phyloP scores from a whole-genome alignment of 768 basidiomycete genomes.

The Mycena latifolia region DNA sequence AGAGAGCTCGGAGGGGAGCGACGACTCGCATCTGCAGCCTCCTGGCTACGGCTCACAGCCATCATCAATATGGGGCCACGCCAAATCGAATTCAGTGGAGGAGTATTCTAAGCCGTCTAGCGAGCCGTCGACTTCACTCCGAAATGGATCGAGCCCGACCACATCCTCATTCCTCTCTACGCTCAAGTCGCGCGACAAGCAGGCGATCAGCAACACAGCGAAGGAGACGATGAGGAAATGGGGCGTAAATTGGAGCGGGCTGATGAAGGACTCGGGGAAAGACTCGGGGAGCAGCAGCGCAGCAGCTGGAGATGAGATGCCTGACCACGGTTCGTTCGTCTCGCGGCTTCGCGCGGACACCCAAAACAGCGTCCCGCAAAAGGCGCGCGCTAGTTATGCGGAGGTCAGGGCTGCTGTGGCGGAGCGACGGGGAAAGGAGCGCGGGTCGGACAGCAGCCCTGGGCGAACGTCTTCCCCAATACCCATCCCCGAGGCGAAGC shows the following conservation, averaged over 20 bases:
- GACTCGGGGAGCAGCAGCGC: conserved; percentile 47
- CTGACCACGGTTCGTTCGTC: conserved; percentile 56
- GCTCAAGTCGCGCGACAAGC: conserved; percentile 88
- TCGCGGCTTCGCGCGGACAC: conserved; percentile 50
- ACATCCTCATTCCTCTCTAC: conserved; percentile 80
- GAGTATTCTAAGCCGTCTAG: conserved; percentile 39
- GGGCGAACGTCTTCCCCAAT: conserved; percentile 33
- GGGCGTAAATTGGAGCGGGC: conserved; percentile 83
- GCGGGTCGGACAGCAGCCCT: conserved; percentile 40
- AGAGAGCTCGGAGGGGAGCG: conserved; percentile 45
- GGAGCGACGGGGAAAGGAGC: conserved; percentile 68
- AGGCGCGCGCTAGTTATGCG: conserved; percentile 71
- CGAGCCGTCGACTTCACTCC: conserved; percentile 48
- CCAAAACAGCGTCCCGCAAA: conserved; percentile 47
- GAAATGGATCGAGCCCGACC: conserved; percentile 36
- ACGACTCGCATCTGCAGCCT: conserved; percentile 34
- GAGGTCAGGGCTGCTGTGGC: conserved; percentile 84
- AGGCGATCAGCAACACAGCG: conserved; percentile 86
- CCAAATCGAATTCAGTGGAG: conserved; percentile 39
- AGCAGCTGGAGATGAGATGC: conserved; percentile 51
- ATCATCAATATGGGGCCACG: conserved; percentile 28
- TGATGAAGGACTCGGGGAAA: conserved; percentile 70
- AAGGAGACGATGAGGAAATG: conserved; percentile 94
- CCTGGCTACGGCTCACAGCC: conserved; percentile 11
- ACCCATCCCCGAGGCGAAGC: conserved; percentile 40